These are phyloP conservation scores for Suhomyces vadensis DNA, from an alignment of 805 yeast genomes.

Conservation along the genomic window DNA sequence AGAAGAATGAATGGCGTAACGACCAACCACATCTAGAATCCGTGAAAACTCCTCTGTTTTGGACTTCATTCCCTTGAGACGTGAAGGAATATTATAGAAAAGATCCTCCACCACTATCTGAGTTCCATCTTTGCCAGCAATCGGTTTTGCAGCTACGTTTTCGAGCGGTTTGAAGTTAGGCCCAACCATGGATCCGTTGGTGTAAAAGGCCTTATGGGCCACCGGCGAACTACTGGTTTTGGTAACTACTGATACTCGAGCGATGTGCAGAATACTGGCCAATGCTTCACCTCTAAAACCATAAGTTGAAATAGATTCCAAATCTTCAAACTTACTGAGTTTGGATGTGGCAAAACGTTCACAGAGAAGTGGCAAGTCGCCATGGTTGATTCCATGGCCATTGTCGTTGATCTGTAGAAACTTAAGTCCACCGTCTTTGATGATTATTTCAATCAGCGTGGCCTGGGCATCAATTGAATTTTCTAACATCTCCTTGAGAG, in stretches of 20 bases:
- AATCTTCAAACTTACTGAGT: constrained; percentile 70
- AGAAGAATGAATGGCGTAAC: constrained; percentile 74
- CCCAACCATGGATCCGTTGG: constrained; percentile 61
- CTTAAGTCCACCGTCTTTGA: constrained; percentile 92
- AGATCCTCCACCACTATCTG: constrained; percentile 82
- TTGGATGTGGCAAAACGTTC: constrained; percentile 93
- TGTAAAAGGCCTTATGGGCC: constrained; percentile 72
- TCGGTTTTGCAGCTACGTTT: constrained; percentile 46
- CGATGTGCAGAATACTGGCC: constrained; percentile 89
- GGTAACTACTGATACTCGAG: constrained; percentile 78
- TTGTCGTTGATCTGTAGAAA: constrained; percentile 85
- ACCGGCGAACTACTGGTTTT: constrained; percentile 59
- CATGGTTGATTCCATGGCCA: constrained; percentile 76
- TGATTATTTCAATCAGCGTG: constrained; percentile 69
- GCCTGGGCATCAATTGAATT: constrained; percentile 88
- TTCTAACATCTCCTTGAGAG: constrained; percentile 88
- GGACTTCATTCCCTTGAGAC: constrained; percentile 65
- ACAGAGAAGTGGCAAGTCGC: constrained; percentile 78
- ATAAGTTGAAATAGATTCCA: constrained; percentile 68
- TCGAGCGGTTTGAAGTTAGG: constrained; percentile 32
- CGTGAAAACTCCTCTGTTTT: constrained; percentile 72
- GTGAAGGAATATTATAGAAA: constrained; percentile 82
- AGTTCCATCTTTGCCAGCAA: constrained; percentile 89
- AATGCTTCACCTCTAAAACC: constrained; percentile 98
- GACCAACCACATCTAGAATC: constrained; percentile 78